Evolutionary conservation across 306 rosid genomes (phyloP).

Genomic region (Leucaena leucocephala): DNA sequence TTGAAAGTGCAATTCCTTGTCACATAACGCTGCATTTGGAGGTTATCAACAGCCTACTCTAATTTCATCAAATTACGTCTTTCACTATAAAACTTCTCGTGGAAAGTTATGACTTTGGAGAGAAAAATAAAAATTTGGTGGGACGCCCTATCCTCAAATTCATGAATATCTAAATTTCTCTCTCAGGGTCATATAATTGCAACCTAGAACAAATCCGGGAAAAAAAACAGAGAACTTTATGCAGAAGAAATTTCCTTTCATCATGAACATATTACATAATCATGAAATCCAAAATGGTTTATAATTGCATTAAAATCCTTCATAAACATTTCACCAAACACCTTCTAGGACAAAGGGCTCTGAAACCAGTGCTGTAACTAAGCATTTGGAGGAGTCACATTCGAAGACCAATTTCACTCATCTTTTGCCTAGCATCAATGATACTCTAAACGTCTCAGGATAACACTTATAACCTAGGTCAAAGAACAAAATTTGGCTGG

Average conservation of each 20-base stretch:
- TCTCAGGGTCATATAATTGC: background rate
- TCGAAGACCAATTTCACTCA: constrained; percentile 10
- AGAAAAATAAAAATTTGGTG: background rate
- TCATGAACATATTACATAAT: background rate
- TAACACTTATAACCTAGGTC: background rate
- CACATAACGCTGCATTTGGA: background rate
- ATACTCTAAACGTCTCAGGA: background rate
- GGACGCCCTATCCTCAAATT: background rate
- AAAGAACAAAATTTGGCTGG: background rate
- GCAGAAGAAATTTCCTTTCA: background rate
- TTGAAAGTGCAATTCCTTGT: background rate
- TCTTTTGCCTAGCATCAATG: background rate
- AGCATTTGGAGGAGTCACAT: constrained; percentile 5
- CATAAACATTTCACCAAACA: constrained; percentile 38
- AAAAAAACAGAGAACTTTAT: background rate
- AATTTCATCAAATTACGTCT: background rate
- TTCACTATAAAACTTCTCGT: background rate
- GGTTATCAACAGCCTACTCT: background rate
- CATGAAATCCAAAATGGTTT: background rate
- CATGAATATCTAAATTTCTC: background rate
- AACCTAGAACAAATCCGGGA: background rate
- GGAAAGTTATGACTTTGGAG: background rate
- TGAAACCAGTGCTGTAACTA: background rate
- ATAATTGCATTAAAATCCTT: constrained; percentile 30
- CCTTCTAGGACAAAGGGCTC: constrained; percentile 9